Evolutionary conservation across 139 green algal species (phyloP).

Genomic region (Chlamydomonas urium): DNA sequence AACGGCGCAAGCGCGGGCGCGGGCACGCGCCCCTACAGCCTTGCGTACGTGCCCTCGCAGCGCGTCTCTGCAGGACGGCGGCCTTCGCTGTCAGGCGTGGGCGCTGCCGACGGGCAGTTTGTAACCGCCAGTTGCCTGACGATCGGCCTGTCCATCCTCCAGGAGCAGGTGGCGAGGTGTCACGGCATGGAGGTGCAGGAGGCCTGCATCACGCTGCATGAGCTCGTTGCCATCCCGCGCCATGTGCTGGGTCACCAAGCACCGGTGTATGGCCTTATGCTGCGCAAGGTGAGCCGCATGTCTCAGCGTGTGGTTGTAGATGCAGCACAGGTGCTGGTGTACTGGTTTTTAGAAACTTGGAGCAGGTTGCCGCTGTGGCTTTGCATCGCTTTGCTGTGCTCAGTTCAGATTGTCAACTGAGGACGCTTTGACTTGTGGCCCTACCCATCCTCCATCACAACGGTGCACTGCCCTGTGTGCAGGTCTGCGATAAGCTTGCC

Average conservation of each 20-base stretch:
- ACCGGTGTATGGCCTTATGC: constrained; percentile 8
- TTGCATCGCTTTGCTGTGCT: too few relatives aligned
- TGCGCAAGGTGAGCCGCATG: constrained; percentile 14
- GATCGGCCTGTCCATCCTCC: constrained; percentile 8
- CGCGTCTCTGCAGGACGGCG: not conserved
- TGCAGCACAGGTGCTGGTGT: not conserved
- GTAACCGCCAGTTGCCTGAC: too few relatives aligned
- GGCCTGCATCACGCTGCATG: constrained; percentile 17
- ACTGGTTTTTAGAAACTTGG: too few relatives aligned
- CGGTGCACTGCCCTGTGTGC: too few relatives aligned
- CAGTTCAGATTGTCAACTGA: too few relatives aligned
- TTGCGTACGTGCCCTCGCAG: not conserved
- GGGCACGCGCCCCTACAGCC: not conserved
- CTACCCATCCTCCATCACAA: too few relatives aligned
- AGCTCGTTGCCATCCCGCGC: constrained; percentile 16
- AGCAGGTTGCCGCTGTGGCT: too few relatives aligned
- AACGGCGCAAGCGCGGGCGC: not conserved
- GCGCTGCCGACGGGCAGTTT: too few relatives aligned
- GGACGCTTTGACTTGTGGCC: too few relatives aligned
- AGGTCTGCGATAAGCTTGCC: constrained; percentile 19
- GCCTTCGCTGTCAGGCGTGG: not conserved
- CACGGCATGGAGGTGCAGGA: constrained; percentile 19
- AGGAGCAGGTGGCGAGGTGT: not conserved
- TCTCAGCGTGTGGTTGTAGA: not conserved
- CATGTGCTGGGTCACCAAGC: constrained; percentile 10